Evolutionary conservation across 2,329 filamentous ascomycete species (phyloP).

Genomic region (Exophiala aquamarina): DNA sequence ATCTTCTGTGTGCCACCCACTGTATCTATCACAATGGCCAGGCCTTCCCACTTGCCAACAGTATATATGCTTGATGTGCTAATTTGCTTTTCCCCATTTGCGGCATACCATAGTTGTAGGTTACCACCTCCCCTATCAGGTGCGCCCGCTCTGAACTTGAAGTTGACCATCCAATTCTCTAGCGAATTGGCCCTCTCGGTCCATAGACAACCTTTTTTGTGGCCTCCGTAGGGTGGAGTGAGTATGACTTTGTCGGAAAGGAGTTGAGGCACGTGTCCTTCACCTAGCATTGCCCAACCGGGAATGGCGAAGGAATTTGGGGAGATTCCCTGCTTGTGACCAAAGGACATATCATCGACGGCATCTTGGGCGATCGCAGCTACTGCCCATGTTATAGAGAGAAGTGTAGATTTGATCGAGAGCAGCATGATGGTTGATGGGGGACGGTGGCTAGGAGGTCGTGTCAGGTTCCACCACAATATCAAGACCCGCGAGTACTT

Average conservation of each 20-base stretch:
- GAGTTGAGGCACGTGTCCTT: constrained; percentile 57
- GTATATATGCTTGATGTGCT: constrained; percentile 80
- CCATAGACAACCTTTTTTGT: constrained; percentile 83
- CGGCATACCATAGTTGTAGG: constrained; percentile 88
- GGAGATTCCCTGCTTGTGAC: constrained; percentile 58
- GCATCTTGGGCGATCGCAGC: constrained; percentile 21
- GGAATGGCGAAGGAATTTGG: constrained; percentile 51
- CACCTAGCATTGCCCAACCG: constrained; percentile 56
- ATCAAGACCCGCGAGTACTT: too few relatives aligned
- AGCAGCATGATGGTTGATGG: constrained; percentile 14
- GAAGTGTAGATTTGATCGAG: constrained; percentile 1
- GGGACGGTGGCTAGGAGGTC: neutral
- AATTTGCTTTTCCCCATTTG: constrained; percentile 64
- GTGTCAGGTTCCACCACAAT: too few relatives aligned
- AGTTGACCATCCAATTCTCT: constrained; percentile 74
- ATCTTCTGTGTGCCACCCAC: constrained; percentile 76
- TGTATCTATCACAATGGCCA: constrained; percentile 82
- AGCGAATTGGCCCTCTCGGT: constrained; percentile 55
- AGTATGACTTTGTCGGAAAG: constrained; percentile 90
- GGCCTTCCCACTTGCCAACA: constrained; percentile 80
- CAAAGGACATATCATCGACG: constrained; percentile 28
- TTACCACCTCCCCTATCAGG: constrained; percentile 84
- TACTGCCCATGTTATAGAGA: constrained; percentile 15
- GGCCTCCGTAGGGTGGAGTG: constrained; percentile 83
- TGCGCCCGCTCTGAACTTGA: constrained; percentile 85